These are phyloP conservation scores for Calonectria pseudoturangicola DNA, from an alignment of 2,329 filamentous ascomycete genomes.

Conservation along the genomic window DNA sequence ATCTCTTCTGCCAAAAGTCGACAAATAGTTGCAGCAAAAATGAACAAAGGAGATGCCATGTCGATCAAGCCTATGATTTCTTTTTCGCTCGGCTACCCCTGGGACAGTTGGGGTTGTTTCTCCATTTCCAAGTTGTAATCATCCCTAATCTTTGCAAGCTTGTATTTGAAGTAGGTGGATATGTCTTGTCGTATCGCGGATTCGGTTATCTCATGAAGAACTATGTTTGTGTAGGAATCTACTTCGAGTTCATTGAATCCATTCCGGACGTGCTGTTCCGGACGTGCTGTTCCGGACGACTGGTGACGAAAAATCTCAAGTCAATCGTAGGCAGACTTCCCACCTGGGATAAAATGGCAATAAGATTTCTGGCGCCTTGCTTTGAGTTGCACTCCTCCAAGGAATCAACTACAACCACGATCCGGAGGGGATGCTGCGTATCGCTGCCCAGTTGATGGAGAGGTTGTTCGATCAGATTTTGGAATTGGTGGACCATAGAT, in stretches of 20 bases:
- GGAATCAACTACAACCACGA: neutral
- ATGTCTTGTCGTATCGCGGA: neutral
- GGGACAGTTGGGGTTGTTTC: slow-evolving; percentile 34
- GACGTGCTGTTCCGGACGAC: slow-evolving; percentile 62
- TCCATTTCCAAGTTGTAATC: slow-evolving; percentile 55
- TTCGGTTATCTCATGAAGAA: neutral
- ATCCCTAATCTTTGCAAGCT: slow-evolving; percentile 45
- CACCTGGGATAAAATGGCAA: neutral
- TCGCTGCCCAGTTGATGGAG: neutral
- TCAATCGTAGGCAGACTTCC: neutral
- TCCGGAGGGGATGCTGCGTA: too few relatives aligned
- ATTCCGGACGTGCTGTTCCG: too few relatives aligned
- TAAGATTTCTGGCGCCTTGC: neutral
- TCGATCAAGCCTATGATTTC: slow-evolving; percentile 50
- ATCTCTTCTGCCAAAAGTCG: slow-evolving; percentile 51
- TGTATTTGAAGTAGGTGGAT: slow-evolving; percentile 35
- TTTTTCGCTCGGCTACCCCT: slow-evolving; percentile 55
- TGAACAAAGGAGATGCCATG: slow-evolving; percentile 60
- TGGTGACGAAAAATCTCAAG: slow-evolving; percentile 60
- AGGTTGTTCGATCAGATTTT: neutral
- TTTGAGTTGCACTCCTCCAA: neutral
- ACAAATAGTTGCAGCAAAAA: slow-evolving; percentile 59
- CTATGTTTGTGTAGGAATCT: neutral
- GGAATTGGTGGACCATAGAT: neutral
- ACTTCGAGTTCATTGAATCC: neutral